phyloP scores from a whole-genome alignment of 495 filamentous ascomycete species.

The Aspergillus ostianus region DNA sequence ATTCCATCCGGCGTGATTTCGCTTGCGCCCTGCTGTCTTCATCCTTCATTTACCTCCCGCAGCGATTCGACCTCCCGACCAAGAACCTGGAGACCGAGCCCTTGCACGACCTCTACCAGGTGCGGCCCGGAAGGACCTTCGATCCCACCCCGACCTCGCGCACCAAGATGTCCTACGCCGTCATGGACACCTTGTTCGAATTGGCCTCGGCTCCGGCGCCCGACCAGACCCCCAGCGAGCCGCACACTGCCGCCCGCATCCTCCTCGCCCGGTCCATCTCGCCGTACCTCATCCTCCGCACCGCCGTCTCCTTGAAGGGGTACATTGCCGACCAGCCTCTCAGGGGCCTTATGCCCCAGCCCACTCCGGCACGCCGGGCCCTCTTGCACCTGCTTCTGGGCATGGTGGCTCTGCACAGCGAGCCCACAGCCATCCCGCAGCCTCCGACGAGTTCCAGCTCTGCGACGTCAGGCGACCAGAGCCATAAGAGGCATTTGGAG shows the following conservation, averaged over 20 bases:
- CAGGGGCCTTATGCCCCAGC: constrained; percentile 88
- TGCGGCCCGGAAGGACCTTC: constrained; percentile 68
- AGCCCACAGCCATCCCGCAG: constrained; percentile 70
- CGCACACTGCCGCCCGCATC: constrained; percentile 33
- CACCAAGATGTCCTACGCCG: constrained; percentile 71
- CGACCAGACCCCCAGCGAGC: constrained; percentile 4
- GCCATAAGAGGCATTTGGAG: constrained; percentile 70
- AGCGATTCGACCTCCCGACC: constrained; percentile 59
- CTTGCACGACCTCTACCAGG: constrained; percentile 61
- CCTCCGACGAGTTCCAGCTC: constrained; percentile 39
- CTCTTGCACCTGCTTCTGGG: constrained; percentile 66
- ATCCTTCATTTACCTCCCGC: constrained; percentile 74
- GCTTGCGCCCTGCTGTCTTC: constrained; percentile 73
- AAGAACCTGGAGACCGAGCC: constrained; percentile 48
- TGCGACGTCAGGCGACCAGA: constrained; percentile 4
- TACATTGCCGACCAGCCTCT: constrained; percentile 93
- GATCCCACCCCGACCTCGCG: constrained; percentile 63
- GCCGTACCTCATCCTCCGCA: constrained; percentile 81
- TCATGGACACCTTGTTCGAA: constrained; percentile 76
- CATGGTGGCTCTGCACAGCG: constrained; percentile 64
- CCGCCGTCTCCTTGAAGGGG: constrained; percentile 70
- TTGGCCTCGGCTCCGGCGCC: constrained; percentile 55
- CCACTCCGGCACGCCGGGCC: constrained; percentile 74
- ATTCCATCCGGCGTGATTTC: constrained; percentile 67
- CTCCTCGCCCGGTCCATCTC: constrained; percentile 73